Percentiles rank a stretch among this genome's conserved stretches.
Conservation (phyloP, 2,329 filamentous ascomycete genomes). For the Alternaria panax region DNA sequence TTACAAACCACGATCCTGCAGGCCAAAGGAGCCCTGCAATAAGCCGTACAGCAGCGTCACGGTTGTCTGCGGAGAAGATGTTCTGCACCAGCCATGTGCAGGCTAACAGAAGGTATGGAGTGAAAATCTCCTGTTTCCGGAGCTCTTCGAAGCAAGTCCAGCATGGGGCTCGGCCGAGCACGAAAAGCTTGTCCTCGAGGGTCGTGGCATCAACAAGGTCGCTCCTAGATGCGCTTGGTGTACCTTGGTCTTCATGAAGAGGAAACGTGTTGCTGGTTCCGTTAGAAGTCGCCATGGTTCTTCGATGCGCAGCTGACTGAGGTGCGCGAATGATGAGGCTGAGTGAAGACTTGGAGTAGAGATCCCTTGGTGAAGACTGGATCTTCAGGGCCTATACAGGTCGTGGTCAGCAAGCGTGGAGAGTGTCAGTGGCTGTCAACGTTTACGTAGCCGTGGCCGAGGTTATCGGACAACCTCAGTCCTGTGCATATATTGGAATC, state of each 20-base stretch:
- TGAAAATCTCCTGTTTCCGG: neutral
- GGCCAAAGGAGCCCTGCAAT: neutral
- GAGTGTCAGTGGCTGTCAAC: too few relatives aligned
- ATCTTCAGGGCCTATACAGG: too few relatives aligned
- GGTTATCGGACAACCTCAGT: too few relatives aligned
- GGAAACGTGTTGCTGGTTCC: neutral
- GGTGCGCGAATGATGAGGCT: neutral
- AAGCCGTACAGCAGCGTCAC: neutral
- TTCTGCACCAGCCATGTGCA: neutral
- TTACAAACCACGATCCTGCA: neutral
- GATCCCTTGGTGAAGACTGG: neutral
- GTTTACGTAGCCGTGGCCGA: too few relatives aligned
- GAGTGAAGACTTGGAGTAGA: neutral
- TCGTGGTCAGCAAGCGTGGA: too few relatives aligned
- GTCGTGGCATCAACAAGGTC: neutral
- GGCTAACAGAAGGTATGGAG: neutral
- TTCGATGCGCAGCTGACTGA: neutral
- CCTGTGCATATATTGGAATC: too few relatives aligned
- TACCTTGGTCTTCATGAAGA: neutral
- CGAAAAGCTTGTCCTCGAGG: neutral
- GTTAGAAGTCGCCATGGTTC: neutral
- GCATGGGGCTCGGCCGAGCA: neutral
- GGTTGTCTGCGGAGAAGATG: neutral
- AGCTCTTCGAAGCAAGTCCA: neutral
- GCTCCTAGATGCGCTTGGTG: neutral